These are phyloP conservation scores for Curvularia hawaiiensis DNA, from an alignment of 2,329 filamentous ascomycete species.

Conservation along the genomic window DNA sequence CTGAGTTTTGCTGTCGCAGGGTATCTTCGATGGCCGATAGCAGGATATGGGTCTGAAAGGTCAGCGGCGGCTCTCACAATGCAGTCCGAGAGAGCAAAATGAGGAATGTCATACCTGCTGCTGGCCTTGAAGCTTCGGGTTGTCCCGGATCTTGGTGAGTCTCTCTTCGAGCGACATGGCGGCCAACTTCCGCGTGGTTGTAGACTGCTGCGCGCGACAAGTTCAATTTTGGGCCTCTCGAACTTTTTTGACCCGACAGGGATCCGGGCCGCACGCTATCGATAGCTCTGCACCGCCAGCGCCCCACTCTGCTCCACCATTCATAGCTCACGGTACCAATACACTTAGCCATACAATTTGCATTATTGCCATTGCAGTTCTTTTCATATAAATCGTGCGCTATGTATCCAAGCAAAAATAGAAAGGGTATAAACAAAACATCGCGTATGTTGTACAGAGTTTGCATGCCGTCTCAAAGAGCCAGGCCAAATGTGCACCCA, in stretches of 20 bases:
- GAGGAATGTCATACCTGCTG: slow-evolving; percentile 69
- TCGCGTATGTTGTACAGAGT: slow-evolving; percentile 12
- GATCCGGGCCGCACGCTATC: slow-evolving; percentile 20
- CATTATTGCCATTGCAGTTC: slow-evolving; percentile 6
- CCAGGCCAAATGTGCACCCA: slow-evolving; percentile 9
- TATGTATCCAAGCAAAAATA: slow-evolving; percentile 6
- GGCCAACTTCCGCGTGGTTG: slow-evolving; percentile 27
- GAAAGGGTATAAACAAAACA: slow-evolving; percentile 23
- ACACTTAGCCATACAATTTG: neutral
- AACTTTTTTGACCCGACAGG: slow-evolving; percentile 23
- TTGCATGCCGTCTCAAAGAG: slow-evolving; percentile 6
- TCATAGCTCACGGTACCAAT: neutral
- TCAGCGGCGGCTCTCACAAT: slow-evolving; percentile 17
- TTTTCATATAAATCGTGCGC: slow-evolving; percentile 8
- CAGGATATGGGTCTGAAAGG: slow-evolving; percentile 76
- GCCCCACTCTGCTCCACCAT: slow-evolving; percentile 10
- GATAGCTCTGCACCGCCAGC: slow-evolving; percentile 18
- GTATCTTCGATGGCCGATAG: slow-evolving; percentile 92
- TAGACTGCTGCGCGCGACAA: slow-evolving; percentile 3
- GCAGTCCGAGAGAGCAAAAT: slow-evolving; percentile 9
- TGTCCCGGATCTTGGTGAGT: slow-evolving; percentile 91
- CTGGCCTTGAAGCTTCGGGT: slow-evolving; percentile 93
- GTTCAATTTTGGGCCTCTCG: slow-evolving; percentile 18
- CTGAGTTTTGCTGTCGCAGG: slow-evolving; percentile 83
- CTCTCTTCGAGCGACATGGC: slow-evolving; percentile 77